Base-by-base conservation (phyloP, 306 rosid genomes). In the Prunus mume region DNA sequence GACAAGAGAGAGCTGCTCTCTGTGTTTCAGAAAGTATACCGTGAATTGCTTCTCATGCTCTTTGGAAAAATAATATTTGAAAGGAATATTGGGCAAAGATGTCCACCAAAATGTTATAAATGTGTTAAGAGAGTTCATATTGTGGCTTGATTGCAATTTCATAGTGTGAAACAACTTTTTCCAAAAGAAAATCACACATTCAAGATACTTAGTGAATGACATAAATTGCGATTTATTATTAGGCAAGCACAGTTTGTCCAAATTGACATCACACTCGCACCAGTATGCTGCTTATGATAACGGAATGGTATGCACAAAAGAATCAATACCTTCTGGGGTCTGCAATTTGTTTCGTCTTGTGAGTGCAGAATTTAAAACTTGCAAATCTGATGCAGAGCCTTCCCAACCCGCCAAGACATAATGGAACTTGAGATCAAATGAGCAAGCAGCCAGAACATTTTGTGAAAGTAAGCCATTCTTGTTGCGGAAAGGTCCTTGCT, bases 321-420 rank as follows among this genome's bases (percentile, higher is more conserved):
- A 38, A 74, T 17, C 71, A 71, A 70, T 84, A 93, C 98, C 98
- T 90, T 89, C 88, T 18, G 98, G 97, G 15, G 88, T 87, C 60
- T 81, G 91, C 79, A 93, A 73, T 65, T 77, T 93, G 81, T 88
- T 93, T 77, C 83, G 84, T 80, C 98, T 86, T 0, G 90, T 87
- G 73, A 90, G 73, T 74, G 98, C 97, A 45, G 98, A 89, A 74
- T 93, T 91, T 51, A 91, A 76, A 80, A 93, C 97, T 84, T 90
- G 98, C 38, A 88, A 81, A 75, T 91, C 91, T 7, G 93, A 84
- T 52, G 96, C 96, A 54, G 98, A 93, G 77, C 98, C 98, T 88
- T 93, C 98, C 97, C 98, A 93, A 20, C 98, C 98, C 32, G 98
- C 97, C 79, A 93, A 90, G 72, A 93, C 91, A 57, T 91, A 93